Base-by-base conservation (phyloP, 163 green algal genomes). In the Chlorella variabilis region DNA sequence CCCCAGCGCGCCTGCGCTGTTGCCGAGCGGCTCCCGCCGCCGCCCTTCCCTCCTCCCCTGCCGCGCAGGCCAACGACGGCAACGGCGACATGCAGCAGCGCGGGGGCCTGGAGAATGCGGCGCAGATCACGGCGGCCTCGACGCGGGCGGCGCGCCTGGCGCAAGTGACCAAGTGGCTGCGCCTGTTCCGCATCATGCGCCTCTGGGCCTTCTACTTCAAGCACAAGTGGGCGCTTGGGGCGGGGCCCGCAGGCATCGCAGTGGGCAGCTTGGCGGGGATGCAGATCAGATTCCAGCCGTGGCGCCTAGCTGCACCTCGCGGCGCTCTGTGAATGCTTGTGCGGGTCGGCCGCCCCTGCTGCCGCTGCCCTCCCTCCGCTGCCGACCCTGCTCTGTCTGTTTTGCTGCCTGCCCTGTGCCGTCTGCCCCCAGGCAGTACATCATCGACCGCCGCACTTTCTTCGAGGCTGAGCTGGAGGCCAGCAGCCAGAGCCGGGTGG, bases 401-500 rank as follows among this genome's bases (percentile, higher is more conserved):
- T 61, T 27, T 75, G 29, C 68, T 76, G n/a, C 17, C 6, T 31
- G 6, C 11, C 36, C 27, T 42, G 0, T 63, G 23, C 4, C 11
- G 56, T n/a, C n/a, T n/a, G n/a, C n/a, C n/a, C n/a, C n/a, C 54
- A 80, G 73, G 73, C 21, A 80, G 56, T 29, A 70, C 27, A 80
- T 80, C 73, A 70, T 70, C 31, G 73, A 80, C 73, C 73, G 73
- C 38, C 18, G 20, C 13, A 70, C 73, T 18, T 80, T 80, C 18
- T 70, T 81, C 3, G 66, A 75, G 51, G 54, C 39, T 17, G 66
- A 75, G 65, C n/a, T 77, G 51, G 77, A 77, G 49, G 34, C 38
- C 25, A 39, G 29, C 56, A 54, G 27, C 27, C 51, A 75, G 51
- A 83, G 77, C 65, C 34, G 77, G 77, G 95, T 98, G 41, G 95